These are phyloP conservation scores for Epithemia pelagica DNA, from an alignment of 108 stramenopile genomes.

Conservation along the genomic window DNA sequence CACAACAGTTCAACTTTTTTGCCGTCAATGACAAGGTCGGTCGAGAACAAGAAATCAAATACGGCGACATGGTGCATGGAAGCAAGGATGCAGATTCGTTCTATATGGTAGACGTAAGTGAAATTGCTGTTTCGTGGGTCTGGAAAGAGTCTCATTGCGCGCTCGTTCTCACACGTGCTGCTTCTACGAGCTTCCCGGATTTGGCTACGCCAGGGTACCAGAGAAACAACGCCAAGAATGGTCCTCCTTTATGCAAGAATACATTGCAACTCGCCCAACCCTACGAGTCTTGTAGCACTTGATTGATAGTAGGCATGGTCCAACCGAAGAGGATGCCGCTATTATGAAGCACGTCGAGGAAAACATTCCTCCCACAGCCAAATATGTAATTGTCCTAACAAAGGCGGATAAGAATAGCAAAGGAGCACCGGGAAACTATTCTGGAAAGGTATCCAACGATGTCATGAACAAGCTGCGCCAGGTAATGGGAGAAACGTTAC, in stretches of 20 bases:
- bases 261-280: constrained; percentile 55
- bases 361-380: constrained; percentile 30
- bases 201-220: constrained; percentile 93
- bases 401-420: constrained; percentile 94
- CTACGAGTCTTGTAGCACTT: constrained; percentile 86
- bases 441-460: constrained; percentile 58
- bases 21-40: constrained; percentile 89
- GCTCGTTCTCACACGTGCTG: no score
- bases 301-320: constrained; percentile 88
- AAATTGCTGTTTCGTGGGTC: not conserved
- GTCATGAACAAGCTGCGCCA: constrained; percentile 53
- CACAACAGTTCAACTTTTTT: constrained; percentile 93
- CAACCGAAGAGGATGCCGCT: constrained; percentile 80
- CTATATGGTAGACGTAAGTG: constrained; percentile 75
- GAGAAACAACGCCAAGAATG: constrained; percentile 73
- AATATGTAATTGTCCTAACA: constrained; percentile 87
- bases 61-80: constrained; percentile 69
- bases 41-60: constrained; percentile 72
- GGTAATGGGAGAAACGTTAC: constrained; percentile 59
- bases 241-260: constrained; percentile 74
- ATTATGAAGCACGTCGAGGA: constrained; percentile 81
- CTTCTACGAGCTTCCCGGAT: constrained; percentile 60
- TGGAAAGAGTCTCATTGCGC: no score
- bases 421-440: constrained; percentile 34
- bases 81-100: constrained; percentile 78